Evolutionary conservation across 1,139 yeast genomes (phyloP).

Genomic region (Barnettozyma hawaiiensis): DNA sequence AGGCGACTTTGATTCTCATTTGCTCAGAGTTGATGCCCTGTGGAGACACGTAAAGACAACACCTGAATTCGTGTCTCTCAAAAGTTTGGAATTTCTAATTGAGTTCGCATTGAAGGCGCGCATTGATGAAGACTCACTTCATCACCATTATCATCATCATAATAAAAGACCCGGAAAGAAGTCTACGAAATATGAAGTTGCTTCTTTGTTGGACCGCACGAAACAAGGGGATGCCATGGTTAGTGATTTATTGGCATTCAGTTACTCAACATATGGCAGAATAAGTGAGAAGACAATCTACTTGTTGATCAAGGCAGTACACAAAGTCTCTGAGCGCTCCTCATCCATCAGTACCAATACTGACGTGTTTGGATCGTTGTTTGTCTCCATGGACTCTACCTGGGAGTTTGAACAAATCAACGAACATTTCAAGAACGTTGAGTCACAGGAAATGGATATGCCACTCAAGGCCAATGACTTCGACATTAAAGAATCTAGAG

Average conservation of each 20-base stretch:
- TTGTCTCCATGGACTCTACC: not conserved
- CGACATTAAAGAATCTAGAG: slow-evolving; percentile 5
- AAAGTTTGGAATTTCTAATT: not conserved
- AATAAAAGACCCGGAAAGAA: not conserved
- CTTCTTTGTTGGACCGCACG: not conserved
- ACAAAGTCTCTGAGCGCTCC: not conserved
- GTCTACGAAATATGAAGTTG: not conserved
- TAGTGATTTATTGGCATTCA: not conserved
- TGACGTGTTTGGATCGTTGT: not conserved
- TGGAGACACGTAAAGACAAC: slow-evolving; percentile 6
- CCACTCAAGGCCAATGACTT: not conserved
- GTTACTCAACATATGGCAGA: not conserved
- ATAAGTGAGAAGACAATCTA: not conserved
- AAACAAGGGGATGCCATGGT: not conserved
- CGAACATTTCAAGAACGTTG: not conserved
- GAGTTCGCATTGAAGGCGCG: slow-evolving; percentile 5
- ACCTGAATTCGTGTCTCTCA: not conserved
- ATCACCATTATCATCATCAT: no score
- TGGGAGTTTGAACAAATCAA: not conserved
- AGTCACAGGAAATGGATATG: not conserved
- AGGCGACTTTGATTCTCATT: slow-evolving; percentile 10
- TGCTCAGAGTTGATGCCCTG: slow-evolving; percentile 10
- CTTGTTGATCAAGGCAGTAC: not conserved
- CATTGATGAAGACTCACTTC: not conserved
- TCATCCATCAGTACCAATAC: not conserved